These are phyloP conservation scores for Hansfordia pulvinata DNA, from an alignment of 2,329 filamentous ascomycete genomes.

Conservation along the genomic window DNA sequence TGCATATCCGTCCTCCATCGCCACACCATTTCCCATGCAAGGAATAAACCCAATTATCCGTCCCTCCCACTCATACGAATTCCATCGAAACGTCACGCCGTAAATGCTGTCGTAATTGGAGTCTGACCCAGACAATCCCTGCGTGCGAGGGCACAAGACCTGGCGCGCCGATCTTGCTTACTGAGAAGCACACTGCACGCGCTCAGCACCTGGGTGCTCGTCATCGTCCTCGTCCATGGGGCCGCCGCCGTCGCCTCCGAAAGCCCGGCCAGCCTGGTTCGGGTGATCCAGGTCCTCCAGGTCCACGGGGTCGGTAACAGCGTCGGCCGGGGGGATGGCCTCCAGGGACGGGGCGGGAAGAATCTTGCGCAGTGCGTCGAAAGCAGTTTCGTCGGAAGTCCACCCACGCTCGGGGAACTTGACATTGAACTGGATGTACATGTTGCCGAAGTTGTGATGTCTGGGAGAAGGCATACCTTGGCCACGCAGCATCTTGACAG, in stretches of 20 bases:
- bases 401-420: slow-evolving; percentile 83
- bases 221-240: slow-evolving; percentile 72
- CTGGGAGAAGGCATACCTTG: slow-evolving; percentile 96
- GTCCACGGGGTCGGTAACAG: slow-evolving; percentile 82
- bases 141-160: slow-evolving; percentile 1
- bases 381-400: slow-evolving; percentile 52
- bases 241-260: slow-evolving; percentile 32
- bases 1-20: slow-evolving; percentile 6
- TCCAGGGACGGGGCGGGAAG: slow-evolving; percentile 59
- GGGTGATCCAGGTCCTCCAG: slow-evolving; percentile 75
- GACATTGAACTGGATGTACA: slow-evolving; percentile 95
- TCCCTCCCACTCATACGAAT: slow-evolving; percentile 4
- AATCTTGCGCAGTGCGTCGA: slow-evolving; percentile 69
- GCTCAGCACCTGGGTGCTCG: slow-evolving; percentile 59
- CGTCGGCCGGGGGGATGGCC: slow-evolving; percentile 59
- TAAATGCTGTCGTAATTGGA: slow-evolving; percentile 11
- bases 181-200: slow-evolving; percentile 79
- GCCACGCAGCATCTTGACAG: slow-evolving; percentile 86
- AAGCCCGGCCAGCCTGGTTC: slow-evolving; percentile 51
- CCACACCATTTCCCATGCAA: slow-evolving; percentile 7
- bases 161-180: slow-evolving; percentile 29
- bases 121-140: slow-evolving; percentile 2
- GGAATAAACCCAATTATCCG: slow-evolving; percentile 9
- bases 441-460: slow-evolving; percentile 89
- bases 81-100: slow-evolving; percentile 14